These are phyloP conservation scores for Ichthyophthirius multifiliis DNA, from an alignment of 169 alveolate species.

Conservation along the genomic window DNA sequence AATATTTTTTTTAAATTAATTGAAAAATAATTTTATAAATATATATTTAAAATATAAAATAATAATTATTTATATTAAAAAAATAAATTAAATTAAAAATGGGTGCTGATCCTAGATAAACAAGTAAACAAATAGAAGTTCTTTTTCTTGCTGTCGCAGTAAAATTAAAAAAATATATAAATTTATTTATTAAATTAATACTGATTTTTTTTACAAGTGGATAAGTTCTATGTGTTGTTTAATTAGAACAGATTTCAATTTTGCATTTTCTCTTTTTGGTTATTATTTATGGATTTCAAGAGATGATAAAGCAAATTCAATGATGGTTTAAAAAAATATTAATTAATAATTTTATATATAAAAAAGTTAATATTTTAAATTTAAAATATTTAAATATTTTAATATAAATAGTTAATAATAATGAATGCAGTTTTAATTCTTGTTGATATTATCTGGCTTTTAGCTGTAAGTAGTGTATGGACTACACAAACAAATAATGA, in stretches of 20 bases:
- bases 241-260: conserved; percentile 44
- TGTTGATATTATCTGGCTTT: conserved; percentile 37
- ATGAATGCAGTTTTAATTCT: conserved; percentile 38
- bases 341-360: background rate
- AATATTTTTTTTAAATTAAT: no score
- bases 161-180: no score
- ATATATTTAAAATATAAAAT: no score
- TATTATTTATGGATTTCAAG: conserved; percentile 50
- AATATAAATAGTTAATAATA: conserved; percentile 21
- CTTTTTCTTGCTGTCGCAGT: no score
- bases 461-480: conserved; percentile 41
- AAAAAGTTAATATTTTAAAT: background rate
- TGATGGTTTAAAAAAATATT: conserved; percentile 35
- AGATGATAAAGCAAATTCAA: conserved; percentile 42
- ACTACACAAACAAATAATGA: conserved; percentile 20
- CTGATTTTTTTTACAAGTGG: conserved; percentile 16
- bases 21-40: no score
- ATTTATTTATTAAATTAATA: no score
- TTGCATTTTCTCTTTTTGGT: conserved; percentile 45
- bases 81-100: no score
- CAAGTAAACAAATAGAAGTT: no score
- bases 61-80: no score
- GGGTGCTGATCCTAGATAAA: no score
- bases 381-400: background rate
- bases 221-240: conserved; percentile 28